Base-by-base conservation (phyloP, 441 rosid species). In the Gossypium gossypioides region DNA sequence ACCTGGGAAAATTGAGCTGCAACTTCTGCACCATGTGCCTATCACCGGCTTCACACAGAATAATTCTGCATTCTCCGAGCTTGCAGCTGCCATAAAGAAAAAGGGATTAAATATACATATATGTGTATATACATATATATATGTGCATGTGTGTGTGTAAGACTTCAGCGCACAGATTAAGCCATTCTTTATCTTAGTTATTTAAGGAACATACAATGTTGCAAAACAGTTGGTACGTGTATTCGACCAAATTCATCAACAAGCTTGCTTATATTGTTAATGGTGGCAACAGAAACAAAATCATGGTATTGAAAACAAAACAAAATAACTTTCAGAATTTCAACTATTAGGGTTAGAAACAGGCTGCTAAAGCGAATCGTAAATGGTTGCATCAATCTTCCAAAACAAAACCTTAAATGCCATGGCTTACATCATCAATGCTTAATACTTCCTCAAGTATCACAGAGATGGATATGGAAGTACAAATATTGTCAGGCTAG, bases 1-100 rank as follows among this genome's bases (percentile, higher is more conserved):
- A 88, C 96, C 97, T 91, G 62, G 99, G 95, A 79, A 89, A 95
- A 78, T 95, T 95, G 72, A 95, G 94, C 87, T 88, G 99, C 87
- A 95, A 79, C 78, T 95, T 95, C 80, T 95, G 99, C 85, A 88
- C 69, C 75, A 90, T 86, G 73, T 95, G 97, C 74, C 80, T 88
- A 62, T 89, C 81, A 65, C 97, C 97, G 12, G 97, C 72, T 78
- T 95, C 97, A 74, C 99, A 89, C 7, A 89, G 54, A 77, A 95
- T 83, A 76, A 95, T 85, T 74, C 96, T 85, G 83, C 96, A 89
- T 80, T 92, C 99, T 69, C 99, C 99, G 24, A 95, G 90, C 81
- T 85, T 86, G 55, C 99, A 95, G 69, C 99, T 90, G 87, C 64
- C 52, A n/a, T 7, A 48, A 51, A 75, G 25, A 46, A 74, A 74